Conservation (phyloP, 2,329 filamentous ascomycete genomes). For the Aspergillus amoenus region DNA sequence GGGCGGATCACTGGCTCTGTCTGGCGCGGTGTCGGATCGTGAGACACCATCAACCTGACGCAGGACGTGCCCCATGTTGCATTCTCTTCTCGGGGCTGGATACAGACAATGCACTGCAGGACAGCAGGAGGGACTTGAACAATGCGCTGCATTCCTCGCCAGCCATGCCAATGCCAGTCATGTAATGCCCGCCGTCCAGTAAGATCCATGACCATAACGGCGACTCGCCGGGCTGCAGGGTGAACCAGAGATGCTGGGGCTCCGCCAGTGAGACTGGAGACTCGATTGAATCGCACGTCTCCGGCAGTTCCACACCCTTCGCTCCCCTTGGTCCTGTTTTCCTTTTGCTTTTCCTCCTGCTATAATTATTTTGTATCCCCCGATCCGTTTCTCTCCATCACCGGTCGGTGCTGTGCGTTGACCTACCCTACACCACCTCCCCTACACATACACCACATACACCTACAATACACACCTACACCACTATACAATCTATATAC, state of each 20-base stretch:
- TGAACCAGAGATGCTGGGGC: neutral
- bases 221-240: neutral
- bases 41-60: neutral
- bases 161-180: neutral
- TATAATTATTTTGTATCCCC: conserved; percentile 13
- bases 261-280: neutral
- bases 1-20: neutral
- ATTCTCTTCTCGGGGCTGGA: neutral
- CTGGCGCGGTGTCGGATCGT: neutral
- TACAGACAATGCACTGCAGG: neutral
- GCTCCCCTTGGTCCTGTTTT: conserved; percentile 4
- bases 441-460: neutral
- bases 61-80: neutral
- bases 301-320: conserved; percentile 4
- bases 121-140: too few species aligned
- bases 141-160: neutral
- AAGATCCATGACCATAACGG: too few species aligned
- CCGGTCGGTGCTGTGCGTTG: conserved; percentile 8
- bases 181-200: neutral
- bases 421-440: neutral
- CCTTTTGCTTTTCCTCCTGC: conserved; percentile 7
- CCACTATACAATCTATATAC: neutral
- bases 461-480: neutral
- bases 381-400: neutral
- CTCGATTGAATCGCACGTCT: neutral